A percentile compares a stretch with the other conserved stretches of the same genome.
These are phyloP conservation scores for Musa beccarii DNA, from an alignment of 176 grass and related monocot genomes.

Conservation along the genomic window DNA sequence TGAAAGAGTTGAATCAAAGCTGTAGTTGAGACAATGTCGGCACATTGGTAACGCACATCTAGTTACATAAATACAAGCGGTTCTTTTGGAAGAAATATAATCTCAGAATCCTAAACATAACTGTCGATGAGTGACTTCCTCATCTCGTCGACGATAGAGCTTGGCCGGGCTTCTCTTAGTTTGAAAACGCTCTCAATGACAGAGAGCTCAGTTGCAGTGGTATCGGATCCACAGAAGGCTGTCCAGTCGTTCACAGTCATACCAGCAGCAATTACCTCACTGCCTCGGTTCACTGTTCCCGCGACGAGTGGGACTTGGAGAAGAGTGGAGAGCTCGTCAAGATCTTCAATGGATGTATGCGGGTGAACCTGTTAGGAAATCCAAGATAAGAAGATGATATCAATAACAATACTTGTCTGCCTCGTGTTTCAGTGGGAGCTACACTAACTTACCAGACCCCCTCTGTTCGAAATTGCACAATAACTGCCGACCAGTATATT, in stretches of 20 bases:
- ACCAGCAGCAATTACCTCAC: constrained; percentile 80
- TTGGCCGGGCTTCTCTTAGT: constrained; percentile 68
- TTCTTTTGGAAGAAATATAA: neutral
- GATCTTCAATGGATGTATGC: constrained; percentile 93
- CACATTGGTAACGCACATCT: too few relatives aligned
- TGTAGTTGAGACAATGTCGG: too few relatives aligned
- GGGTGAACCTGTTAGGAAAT: constrained; percentile 62
- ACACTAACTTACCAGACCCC: constrained; percentile 56
- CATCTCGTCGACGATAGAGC: constrained; percentile 73
- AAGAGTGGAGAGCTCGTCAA: constrained; percentile 90
- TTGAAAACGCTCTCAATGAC: constrained; percentile 94
- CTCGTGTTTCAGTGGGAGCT: neutral
- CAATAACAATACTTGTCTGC: neutral
- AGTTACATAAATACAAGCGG: neutral
- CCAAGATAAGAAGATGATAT: neutral
- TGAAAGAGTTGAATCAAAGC: too few relatives aligned
- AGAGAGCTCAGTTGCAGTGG: constrained; percentile 82
- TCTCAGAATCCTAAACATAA: constrained; percentile 37
- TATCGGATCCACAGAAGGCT: constrained; percentile 87
- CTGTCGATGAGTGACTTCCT: constrained; percentile 92
- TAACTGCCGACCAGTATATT: constrained; percentile 96
- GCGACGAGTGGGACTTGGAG: constrained; percentile 93
- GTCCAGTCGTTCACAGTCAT: constrained; percentile 99
- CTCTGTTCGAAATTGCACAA: constrained; percentile 73
- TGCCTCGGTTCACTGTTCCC: constrained; percentile 93